Percentiles rank a stretch among this genome's conserved stretches.
These are phyloP conservation scores for Cercospora brassicicola DNA, from an alignment of 2,329 filamentous ascomycete species.

Conservation along the genomic window DNA sequence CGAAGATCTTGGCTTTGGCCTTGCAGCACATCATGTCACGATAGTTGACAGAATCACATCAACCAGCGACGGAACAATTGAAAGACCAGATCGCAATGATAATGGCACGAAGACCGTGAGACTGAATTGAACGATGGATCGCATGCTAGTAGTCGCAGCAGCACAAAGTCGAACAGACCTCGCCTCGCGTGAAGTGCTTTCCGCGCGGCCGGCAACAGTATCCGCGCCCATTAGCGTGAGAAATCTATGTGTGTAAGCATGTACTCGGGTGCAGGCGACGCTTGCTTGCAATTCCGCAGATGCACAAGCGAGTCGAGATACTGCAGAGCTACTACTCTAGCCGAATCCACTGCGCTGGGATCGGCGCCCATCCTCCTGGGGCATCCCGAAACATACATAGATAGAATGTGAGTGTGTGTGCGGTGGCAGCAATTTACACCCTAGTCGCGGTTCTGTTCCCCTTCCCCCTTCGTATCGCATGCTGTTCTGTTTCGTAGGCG, in stretches of 20 bases:
- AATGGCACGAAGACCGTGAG: not conserved
- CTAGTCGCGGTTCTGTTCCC: not conserved
- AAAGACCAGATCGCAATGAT: not conserved
- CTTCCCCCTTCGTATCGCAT: conserved; percentile 5
- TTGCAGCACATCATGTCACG: not conserved
- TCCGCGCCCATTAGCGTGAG: not conserved
- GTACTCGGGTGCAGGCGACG: not conserved
- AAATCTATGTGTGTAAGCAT: not conserved
- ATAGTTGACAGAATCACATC: not conserved
- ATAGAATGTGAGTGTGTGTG: not conserved
- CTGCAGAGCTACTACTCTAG: not conserved
- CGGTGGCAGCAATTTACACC: not conserved
- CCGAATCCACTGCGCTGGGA: not conserved
- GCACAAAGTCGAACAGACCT: not conserved
- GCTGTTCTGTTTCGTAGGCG: conserved; percentile 1
- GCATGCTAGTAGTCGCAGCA: not conserved
- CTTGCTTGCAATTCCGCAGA: not conserved
- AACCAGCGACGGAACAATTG: not conserved
- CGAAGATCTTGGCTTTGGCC: not conserved
- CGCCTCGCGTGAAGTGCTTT: conserved; percentile 2
- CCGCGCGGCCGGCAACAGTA: not conserved
- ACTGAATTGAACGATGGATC: not conserved
- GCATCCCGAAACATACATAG: not conserved
- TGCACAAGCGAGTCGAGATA: conserved; percentile 2
- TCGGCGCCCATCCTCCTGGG: not conserved